Conservation (phyloP, 169 alveolate genomes). For the Babesia microti region DNA sequence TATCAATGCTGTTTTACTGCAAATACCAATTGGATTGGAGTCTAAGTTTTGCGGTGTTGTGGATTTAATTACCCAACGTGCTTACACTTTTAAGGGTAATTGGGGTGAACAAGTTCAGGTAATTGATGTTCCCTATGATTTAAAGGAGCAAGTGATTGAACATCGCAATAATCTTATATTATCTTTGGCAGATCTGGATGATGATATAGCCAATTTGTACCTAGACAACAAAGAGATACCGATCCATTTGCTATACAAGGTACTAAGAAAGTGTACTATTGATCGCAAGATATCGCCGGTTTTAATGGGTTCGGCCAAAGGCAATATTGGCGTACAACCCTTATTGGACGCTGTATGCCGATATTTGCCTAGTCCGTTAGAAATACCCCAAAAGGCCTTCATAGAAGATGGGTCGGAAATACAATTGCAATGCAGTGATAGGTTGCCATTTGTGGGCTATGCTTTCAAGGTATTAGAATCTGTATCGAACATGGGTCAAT, state of each 20-base stretch:
- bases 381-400: conserved; percentile 34
- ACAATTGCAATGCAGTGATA: conserved; percentile 4
- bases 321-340: conserved; percentile 86
- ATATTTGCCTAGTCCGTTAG: conserved; percentile 84
- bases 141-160: conserved; percentile 3
- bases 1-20: conserved; percentile 44
- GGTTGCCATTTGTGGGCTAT: conserved; percentile 78
- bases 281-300: conserved; percentile 73
- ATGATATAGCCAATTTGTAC: conserved; percentile 79
- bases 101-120: conserved; percentile 63
- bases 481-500: conserved; percentile 69
- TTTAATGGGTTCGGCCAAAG: conserved; percentile 88
- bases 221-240: conserved; percentile 62
- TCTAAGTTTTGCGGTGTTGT: conserved; percentile 78
- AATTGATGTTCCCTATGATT: conserved; percentile 67
- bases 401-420: conserved; percentile 22
- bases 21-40: conserved; percentile 79
- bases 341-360: conserved; percentile 84
- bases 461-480: conserved; percentile 85
- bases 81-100: conserved; percentile 76
- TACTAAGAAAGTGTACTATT: conserved; percentile 62
- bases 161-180: conserved; percentile 5
- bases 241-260: conserved; percentile 32
- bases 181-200: conserved; percentile 82
- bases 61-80: conserved; percentile 70